Conservation (phyloP, 345 rosid genomes). For the Eucalyptus erythrocorys region DNA sequence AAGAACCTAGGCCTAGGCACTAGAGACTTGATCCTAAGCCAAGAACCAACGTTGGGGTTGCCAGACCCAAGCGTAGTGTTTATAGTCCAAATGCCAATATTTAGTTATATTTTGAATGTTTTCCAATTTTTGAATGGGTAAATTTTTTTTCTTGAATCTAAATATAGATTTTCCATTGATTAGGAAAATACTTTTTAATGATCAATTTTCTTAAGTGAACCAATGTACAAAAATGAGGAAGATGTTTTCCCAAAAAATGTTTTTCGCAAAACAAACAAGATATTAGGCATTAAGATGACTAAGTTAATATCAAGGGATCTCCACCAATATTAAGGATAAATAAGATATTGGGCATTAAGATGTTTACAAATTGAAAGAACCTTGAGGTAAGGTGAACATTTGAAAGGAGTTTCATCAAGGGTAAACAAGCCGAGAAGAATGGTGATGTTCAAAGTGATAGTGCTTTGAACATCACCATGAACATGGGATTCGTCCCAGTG, state of each 20-base stretch:
- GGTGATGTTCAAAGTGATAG: neutral
- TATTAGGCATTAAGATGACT: too few relatives aligned
- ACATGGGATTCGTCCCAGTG: too few relatives aligned
- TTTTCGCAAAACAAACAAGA: neutral
- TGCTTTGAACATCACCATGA: too few relatives aligned
- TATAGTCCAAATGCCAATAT: neutral
- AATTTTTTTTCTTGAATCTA: neutral
- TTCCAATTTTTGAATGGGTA: accelerated
- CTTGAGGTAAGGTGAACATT: neutral
- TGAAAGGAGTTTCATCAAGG: neutral
- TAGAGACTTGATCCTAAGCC: accelerated
- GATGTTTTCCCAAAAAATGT: too few relatives aligned
- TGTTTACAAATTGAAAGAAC: accelerated
- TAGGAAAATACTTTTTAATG: neutral
- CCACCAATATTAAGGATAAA: neutral
- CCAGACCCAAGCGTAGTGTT: accelerated
- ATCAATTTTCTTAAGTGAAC: neutral
- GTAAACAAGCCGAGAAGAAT: accelerated
- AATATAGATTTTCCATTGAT: too few relatives aligned
- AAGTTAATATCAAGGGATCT: neutral
- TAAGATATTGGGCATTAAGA: neutral
- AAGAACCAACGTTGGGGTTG: neutral
- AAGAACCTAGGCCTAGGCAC: accelerated
- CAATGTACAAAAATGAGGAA: too few relatives aligned
- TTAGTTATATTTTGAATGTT: neutral